Conservation (phyloP, 75 land plant genomes). For the Isoetes taiwanensis region DNA sequence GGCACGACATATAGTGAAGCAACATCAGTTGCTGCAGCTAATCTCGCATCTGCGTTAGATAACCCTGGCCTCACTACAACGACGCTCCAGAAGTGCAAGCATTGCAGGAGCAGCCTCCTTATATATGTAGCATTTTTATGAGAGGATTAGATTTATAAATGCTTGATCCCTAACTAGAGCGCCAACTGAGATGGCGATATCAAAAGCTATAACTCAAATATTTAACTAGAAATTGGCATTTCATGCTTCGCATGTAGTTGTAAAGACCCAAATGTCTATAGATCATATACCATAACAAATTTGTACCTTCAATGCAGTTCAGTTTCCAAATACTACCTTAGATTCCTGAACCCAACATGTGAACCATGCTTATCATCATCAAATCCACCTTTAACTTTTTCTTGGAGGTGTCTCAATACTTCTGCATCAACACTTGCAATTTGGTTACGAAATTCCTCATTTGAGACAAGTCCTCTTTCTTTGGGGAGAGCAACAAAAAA, state of each 20-base stretch:
- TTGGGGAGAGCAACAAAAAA: constrained; percentile 95
- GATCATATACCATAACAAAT: too few relatives aligned
- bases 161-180: too few relatives aligned
- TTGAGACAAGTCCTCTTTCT: constrained; percentile 52
- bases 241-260: too few relatives aligned
- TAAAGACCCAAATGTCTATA: too few relatives aligned
- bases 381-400: constrained; percentile 77
- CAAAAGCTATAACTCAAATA: too few relatives aligned
- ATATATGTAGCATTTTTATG: too few relatives aligned
- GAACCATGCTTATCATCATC: constrained; percentile 66
- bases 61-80: constrained; percentile 74
- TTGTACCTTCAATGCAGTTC: constrained; percentile 74
- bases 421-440: constrained; percentile 76
- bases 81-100: constrained; percentile 68
- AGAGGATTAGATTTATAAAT: too few relatives aligned
- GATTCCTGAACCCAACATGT: constrained; percentile 57
- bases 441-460: constrained; percentile 85
- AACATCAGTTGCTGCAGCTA: constrained; percentile 67
- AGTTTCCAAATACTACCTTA: constrained; percentile 55
- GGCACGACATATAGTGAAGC: constrained; percentile 43
- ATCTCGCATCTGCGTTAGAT: constrained; percentile 39
- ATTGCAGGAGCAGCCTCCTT: constrained; percentile 93
- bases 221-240: too few relatives aligned
- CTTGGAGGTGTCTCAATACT: constrained; percentile 42
- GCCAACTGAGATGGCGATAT: too few relatives aligned